A percentile compares a stretch with the other conserved stretches of the same genome.
Conservation (phyloP, 495 filamentous ascomycete species). For the Neurospora africana region DNA sequence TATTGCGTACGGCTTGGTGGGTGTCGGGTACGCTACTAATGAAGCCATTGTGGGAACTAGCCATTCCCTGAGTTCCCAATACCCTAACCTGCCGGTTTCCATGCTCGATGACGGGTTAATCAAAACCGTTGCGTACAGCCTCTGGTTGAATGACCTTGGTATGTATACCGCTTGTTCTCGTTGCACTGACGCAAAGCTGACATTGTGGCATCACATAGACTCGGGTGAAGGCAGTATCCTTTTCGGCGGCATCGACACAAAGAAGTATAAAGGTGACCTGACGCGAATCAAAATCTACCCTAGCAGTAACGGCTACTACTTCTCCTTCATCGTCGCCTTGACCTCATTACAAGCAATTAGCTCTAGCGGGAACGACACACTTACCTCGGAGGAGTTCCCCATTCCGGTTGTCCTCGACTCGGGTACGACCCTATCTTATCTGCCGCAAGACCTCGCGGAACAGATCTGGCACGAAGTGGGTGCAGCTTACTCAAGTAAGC, state of each 20-base stretch:
- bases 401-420: constrained; percentile 75
- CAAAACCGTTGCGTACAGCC: constrained; percentile 72
- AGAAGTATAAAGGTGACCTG: constrained; percentile 68
- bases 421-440: constrained; percentile 75
- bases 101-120: constrained; percentile 66
- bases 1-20: constrained; percentile 70
- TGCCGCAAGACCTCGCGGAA: constrained; percentile 60
- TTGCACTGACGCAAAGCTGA: background rate
- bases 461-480: constrained; percentile 59
- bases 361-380: constrained; percentile 35
- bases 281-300: constrained; percentile 52
- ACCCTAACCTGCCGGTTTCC: constrained; percentile 69
- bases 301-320: constrained; percentile 31
- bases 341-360: constrained; percentile 43
- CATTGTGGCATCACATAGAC: constrained; percentile 7
- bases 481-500: constrained; percentile 39
- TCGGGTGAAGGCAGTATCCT: constrained; percentile 41
- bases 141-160: constrained; percentile 77
- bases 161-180: constrained; percentile 3
- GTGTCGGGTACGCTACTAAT: constrained; percentile 73
- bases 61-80: constrained; percentile 32
- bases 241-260: constrained; percentile 87
- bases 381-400: constrained; percentile 43
- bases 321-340: constrained; percentile 65
- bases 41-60: constrained; percentile 56